Evolutionary conservation across 148 eudicot species (phyloP).

Genomic region (Persicaria maculosa): DNA sequence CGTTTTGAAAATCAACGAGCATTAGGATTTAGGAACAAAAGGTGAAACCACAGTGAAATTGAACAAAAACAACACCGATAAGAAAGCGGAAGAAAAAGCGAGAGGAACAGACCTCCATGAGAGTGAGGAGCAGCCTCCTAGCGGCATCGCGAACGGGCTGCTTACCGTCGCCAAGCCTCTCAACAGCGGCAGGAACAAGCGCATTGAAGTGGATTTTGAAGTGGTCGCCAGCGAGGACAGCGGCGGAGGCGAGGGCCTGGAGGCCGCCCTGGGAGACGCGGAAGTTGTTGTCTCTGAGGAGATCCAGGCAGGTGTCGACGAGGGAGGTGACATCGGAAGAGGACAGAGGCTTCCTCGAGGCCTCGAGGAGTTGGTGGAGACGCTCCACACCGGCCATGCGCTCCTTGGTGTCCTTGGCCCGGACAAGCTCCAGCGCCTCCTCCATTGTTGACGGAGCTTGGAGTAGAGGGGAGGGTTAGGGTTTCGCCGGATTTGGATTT

Average conservation of each 20-base stretch:
- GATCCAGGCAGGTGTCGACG: slow-evolving; percentile 88
- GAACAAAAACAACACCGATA: not conserved
- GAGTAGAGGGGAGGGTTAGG: slow-evolving; percentile 10
- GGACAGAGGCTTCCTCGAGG: slow-evolving; percentile 54
- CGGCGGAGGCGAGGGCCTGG: slow-evolving; percentile 81
- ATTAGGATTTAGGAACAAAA: not conserved
- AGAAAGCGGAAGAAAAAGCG: not conserved
- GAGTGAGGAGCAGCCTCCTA: slow-evolving; percentile 69
- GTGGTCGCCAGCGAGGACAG: slow-evolving; percentile 78
- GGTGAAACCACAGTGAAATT: not conserved
- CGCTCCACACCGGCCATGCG: slow-evolving; percentile 92
- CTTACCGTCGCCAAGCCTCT: slow-evolving; percentile 76
- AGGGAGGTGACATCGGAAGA: slow-evolving; percentile 78
- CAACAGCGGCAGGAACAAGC: slow-evolving; percentile 82
- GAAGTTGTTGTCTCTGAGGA: slow-evolving; percentile 81
- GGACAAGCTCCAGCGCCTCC: slow-evolving; percentile 65
- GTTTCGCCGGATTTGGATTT: slow-evolving; percentile 16
- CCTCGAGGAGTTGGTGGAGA: slow-evolving; percentile 82
- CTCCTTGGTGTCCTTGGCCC: slow-evolving; percentile 92
- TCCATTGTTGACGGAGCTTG: slow-evolving; percentile 46
- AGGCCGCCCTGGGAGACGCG: slow-evolving; percentile 79
- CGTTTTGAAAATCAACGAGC: no score
- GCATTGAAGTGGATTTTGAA: slow-evolving; percentile 85
- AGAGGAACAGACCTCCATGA: slow-evolving; percentile 63
- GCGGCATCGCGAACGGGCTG: slow-evolving; percentile 97